Percentiles rank a stretch among this genome's conserved stretches.
Evolutionary conservation across 495 filamentous ascomycete genomes (phyloP).

Genomic region (Lasiosphaeria hispida): DNA sequence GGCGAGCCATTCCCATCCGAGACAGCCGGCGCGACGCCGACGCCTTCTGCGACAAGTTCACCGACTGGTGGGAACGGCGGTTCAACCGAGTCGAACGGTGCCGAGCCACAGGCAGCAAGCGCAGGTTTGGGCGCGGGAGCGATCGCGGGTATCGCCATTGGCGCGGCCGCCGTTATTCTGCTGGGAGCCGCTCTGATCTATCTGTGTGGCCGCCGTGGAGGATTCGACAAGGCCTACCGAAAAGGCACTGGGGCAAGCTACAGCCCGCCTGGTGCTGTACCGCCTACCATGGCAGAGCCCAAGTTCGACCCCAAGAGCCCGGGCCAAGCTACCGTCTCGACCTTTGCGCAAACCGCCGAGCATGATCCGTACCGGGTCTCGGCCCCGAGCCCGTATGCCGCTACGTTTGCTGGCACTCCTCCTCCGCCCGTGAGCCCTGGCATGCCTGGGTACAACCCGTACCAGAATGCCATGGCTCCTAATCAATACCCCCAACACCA

Average conservation of each 20-base stretch:
- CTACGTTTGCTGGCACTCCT: conserved; percentile 11
- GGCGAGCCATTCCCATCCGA: conserved; percentile 40
- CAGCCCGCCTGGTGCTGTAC: conserved; percentile 1
- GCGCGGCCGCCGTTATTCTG: conserved; percentile 37
- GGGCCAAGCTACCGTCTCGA: conserved; percentile 20
- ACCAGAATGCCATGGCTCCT: background rate
- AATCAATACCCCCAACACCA: background rate
- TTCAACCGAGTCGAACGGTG: background rate
- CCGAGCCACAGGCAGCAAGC: background rate
- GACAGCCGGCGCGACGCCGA: conserved; percentile 13
- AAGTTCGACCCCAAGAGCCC: conserved; percentile 32
- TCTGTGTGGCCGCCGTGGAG: conserved; percentile 41
- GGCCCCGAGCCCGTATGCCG: conserved; percentile 10
- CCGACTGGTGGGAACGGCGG: background rate
- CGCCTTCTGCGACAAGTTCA: background rate
- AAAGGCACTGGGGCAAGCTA: conserved; percentile 3
- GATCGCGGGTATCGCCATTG: conserved; percentile 51
- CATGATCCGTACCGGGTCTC: conserved; percentile 16
- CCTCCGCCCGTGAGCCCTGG: conserved; percentile 13
- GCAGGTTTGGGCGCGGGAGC: conserved; percentile 32
- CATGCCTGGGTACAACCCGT: conserved; percentile 4
- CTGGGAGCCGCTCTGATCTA: conserved; percentile 39
- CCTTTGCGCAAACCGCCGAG: conserved; percentile 9
- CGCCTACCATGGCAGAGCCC: conserved; percentile 22
- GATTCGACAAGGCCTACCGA: conserved; percentile 32